These are phyloP conservation scores for Agrostemma githago DNA, from an alignment of 148 eudicot genomes.

Conservation along the genomic window DNA sequence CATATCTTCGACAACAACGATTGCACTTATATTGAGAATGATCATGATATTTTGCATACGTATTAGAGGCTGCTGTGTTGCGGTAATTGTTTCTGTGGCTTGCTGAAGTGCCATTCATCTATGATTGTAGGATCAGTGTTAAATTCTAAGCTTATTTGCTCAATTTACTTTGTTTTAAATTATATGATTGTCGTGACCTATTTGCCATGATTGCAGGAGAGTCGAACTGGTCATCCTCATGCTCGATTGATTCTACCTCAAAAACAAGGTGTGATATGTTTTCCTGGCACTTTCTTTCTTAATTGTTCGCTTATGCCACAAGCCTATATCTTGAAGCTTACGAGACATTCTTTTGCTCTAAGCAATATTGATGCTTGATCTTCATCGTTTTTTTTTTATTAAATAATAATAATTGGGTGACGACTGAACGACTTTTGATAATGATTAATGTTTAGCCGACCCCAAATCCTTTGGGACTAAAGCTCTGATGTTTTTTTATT, in stretches of 20 bases:
- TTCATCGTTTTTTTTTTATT: not conserved
- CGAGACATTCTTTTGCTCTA: not conserved
- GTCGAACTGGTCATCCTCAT: slow-evolving; percentile 30
- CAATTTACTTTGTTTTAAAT: not conserved
- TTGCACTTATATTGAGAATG: not conserved
- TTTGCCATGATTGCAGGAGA: slow-evolving; percentile 38
- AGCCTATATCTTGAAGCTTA: not conserved
- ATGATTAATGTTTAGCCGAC: too few species aligned
- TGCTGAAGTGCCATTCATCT: not conserved
- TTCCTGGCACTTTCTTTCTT: not conserved
- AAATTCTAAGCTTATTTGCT: not conserved
- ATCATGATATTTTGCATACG: not conserved
- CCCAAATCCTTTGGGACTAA: too few species aligned
- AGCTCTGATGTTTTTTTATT: too few species aligned
- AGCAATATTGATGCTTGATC: not conserved
- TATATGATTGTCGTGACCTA: slow-evolving; percentile 4
- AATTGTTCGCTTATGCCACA: not conserved
- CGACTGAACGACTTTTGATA: too few species aligned
- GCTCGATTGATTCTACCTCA: slow-evolving; percentile 49
- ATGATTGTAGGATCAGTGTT: not conserved
- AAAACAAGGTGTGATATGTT: slow-evolving; percentile 39
- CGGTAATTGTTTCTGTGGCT: not conserved
- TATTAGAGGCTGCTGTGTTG: not conserved
- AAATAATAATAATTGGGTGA: too few species aligned
- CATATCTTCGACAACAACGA: not conserved